Evolutionary conservation across 202 grass and related monocot genomes (phyloP).

Genomic region (Carex arenaria): DNA sequence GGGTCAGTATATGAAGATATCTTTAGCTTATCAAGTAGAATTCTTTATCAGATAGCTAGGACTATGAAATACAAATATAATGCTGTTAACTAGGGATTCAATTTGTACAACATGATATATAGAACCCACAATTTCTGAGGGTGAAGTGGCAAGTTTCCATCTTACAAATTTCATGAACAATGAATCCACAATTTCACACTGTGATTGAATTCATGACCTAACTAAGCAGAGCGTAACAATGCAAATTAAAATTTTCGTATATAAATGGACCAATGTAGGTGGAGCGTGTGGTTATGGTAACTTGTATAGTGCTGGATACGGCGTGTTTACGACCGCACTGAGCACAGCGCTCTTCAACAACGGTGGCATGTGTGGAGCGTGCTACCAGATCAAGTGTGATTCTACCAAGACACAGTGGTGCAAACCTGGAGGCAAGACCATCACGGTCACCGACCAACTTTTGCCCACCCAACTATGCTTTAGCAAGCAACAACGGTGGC

Average conservation of each 20-base stretch:
- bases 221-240: neutral
- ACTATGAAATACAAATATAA: neutral
- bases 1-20: slow-evolving; percentile 28
- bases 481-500: slow-evolving; percentile 54
- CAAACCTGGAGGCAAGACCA: slow-evolving; percentile 44
- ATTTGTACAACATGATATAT: neutral
- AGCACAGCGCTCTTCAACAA: slow-evolving; percentile 89
- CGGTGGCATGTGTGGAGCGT: slow-evolving; percentile 58
- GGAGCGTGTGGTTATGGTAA: slow-evolving; percentile 84
- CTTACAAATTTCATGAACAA: too few relatives aligned
- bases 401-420: slow-evolving; percentile 48
- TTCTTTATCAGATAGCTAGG: neutral
- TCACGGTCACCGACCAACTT: slow-evolving; percentile 75
- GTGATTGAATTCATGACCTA: neutral
- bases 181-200: neutral
- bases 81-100: neutral
- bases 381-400: slow-evolving; percentile 76
- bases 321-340: slow-evolving; percentile 80
- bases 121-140: neutral
- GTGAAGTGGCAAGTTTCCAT: too few relatives aligned
- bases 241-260: neutral
- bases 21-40: neutral
- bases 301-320: slow-evolving; percentile 77
- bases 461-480: slow-evolving; percentile 70
- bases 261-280: slow-evolving; percentile 18